Base-by-base conservation (phyloP, 345 rosid species). In the Firmiana major region DNA sequence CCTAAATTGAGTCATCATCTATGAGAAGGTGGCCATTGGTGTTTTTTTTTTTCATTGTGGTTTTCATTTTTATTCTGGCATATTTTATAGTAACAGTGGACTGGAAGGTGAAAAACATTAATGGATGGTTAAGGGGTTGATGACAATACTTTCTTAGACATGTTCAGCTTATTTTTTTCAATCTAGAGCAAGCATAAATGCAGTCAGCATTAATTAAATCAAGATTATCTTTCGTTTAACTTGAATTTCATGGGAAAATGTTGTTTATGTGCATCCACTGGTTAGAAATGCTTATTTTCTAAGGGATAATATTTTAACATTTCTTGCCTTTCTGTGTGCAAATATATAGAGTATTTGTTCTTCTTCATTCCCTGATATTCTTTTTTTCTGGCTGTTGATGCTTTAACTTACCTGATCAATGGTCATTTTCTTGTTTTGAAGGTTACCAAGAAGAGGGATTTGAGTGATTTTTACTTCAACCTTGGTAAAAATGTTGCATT, bases 381-480 rank as follows among this genome's bases (percentile, higher is more conserved):
- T 40, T 40, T 21, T 21, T 42, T 11, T 5, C 43, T n/a, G 57
- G 46, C 28, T 51, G 5, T 46, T 0, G 51, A 24, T 62, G 40
- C 24, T 42, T 43, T 59, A 24, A 59, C 38, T 43, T 42, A 53
- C 48, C 24, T 74, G 11, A 58, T 59, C 10, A 36, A 12, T 9
- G 77, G 75, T 34, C 58, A 46, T 81, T 77, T 73, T 83, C 40
- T 66, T 75, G 28, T 79, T 77, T 46, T 48, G 19, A 71, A 93
- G 99, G 98, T 93, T 79, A 91, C 97, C 40, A 93, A 90, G 91
- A 96, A 96, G 88, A 89, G 76, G 10, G 95, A 92, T 78, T 81
- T 93, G 90, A 89, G 84, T 60, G 97, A 96, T 74, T 92, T 96
- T 79, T 92, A 96, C 84, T 88, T 92, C 86, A 90, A 89, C 88